Base-by-base conservation (phyloP, 179 eudicot genomes). In the Nepenthes alata region DNA sequence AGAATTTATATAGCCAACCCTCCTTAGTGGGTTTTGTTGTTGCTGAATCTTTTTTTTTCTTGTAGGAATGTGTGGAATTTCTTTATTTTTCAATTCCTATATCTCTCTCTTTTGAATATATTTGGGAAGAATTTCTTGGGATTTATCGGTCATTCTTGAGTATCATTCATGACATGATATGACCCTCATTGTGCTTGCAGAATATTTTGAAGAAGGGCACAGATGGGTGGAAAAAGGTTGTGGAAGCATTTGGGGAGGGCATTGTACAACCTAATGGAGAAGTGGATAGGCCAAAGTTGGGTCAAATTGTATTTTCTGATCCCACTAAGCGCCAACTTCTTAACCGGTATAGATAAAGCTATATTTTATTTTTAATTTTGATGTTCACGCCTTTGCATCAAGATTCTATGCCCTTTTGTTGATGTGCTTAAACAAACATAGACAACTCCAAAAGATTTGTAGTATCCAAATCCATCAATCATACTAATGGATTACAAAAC, bases 141-240 rank as follows among this genome's bases (percentile, higher is more conserved):
- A 25, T 25, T 25, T 25, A 25, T 25, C 1, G 25, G 25, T 25
- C 25, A 25, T 52, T 15, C 11, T 48, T 38, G 39, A 37, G 53
- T 55, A 34, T 11, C 5, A 11, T 4, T 3, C 36, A 52, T 61
- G 36, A n/a, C 13, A 0, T 2, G 2, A 12, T 57, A 5, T 6
- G 11, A 37, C 37, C 50, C 14, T 37, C 66, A 36, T 47, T 75
- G 12, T 47, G 38, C 50, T 51, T 73, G 50, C 73, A 91, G 96
- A 84, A 83, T 83, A 97, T 84, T 41, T 77, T 93, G 69, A 93
- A 85, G 75, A 90, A 89, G 78, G 98, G 94, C 55, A 87, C 87
- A 6, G 85, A 87, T 59, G 97, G 99, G 37, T 93, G 94, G 94
- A 93, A 74, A 58, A 90, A 83, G 73, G 97, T 83, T 35, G 95